A percentile compares a stretch with the other conserved stretches of the same genome.
These are phyloP conservation scores for Fraxinus nigra DNA, from an alignment of 305 asterid genomes.

Conservation along the genomic window DNA sequence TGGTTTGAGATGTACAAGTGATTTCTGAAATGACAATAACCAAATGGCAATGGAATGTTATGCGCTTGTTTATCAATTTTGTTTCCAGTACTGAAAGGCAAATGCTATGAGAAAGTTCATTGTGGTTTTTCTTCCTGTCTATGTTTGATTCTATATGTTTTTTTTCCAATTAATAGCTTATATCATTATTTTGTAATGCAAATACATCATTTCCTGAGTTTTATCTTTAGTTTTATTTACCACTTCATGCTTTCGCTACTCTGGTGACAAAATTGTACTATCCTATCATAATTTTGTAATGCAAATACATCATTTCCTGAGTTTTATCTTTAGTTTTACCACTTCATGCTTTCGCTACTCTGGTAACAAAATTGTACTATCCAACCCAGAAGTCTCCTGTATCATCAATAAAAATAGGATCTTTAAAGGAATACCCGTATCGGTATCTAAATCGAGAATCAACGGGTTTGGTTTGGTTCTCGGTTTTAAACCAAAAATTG, in stretches of 20 bases:
- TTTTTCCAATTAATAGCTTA: neutral
- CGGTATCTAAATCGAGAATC: no score
- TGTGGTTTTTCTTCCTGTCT: neutral
- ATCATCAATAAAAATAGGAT: neutral
- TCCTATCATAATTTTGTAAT: neutral
- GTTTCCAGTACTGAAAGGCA: neutral
- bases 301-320: neutral
- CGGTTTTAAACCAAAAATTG: no score
- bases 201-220: neutral
- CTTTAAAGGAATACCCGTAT: no score
- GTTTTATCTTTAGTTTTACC: neutral
- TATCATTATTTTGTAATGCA: neutral
- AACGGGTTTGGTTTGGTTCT: no score
- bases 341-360: neutral
- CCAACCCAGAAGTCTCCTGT: neutral
- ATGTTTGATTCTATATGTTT: neutral
- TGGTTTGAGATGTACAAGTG: neutral
- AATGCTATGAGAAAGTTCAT: neutral
- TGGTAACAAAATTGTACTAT: neutral
- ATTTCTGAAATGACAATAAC: neutral
- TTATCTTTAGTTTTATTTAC: neutral
- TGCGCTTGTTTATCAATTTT: neutral
- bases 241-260: neutral
- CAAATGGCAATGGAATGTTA: neutral
- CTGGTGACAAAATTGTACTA: neutral